Percentiles rank a stretch among this genome's conserved stretches.
phyloP scores from a whole-genome alignment of 1,284 basidiomycete genomes.

The Fomitopsis schrenkii region DNA sequence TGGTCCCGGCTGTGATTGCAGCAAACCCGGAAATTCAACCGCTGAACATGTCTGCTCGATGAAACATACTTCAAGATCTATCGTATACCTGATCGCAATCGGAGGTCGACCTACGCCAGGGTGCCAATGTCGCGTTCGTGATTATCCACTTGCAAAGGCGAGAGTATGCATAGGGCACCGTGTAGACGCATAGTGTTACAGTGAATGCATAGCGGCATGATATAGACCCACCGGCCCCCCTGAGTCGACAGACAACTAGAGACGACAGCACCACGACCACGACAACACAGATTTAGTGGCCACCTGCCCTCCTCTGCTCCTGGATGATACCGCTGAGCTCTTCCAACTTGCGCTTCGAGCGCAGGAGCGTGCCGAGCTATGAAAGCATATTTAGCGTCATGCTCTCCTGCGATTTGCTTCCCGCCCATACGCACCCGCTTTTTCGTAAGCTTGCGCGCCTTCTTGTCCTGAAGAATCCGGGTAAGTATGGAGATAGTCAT shows the following conservation, averaged over 20 bases:
- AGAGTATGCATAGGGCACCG: slow-evolving; percentile 11
- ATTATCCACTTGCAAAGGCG: not conserved
- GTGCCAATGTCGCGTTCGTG: not conserved
- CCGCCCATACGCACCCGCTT: slow-evolving; percentile 77
- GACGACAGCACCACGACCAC: slow-evolving; percentile 6
- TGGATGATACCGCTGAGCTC: slow-evolving; percentile 90
- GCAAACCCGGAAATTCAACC: too few relatives aligned
- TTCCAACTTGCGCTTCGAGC: slow-evolving; percentile 97
- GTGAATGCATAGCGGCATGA: slow-evolving; percentile 23
- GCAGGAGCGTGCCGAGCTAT: slow-evolving; percentile 91
- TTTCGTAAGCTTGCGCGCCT: slow-evolving; percentile 97
- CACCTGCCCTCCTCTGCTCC: slow-evolving; percentile 75
- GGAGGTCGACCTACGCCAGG: too few relatives aligned
- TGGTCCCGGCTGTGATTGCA: too few relatives aligned
- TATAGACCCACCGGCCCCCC: slow-evolving; percentile 15
- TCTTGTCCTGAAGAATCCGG: slow-evolving; percentile 74
- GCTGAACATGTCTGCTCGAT: too few relatives aligned
- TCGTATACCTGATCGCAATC: not conserved
- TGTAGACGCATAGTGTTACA: slow-evolving; percentile 25
- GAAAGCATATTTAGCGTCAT: slow-evolving; percentile 1
- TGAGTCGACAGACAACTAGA: slow-evolving; percentile 5
- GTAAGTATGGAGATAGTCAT: not conserved
- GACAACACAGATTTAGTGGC: slow-evolving; percentile 41
- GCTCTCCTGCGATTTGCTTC: not conserved
- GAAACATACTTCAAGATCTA: too few relatives aligned